Evolutionary conservation across 2,329 filamentous ascomycete species (phyloP), one percentile per base, ranked within the genome.

Genomic region (Penicillium griseofulvum): DNA sequence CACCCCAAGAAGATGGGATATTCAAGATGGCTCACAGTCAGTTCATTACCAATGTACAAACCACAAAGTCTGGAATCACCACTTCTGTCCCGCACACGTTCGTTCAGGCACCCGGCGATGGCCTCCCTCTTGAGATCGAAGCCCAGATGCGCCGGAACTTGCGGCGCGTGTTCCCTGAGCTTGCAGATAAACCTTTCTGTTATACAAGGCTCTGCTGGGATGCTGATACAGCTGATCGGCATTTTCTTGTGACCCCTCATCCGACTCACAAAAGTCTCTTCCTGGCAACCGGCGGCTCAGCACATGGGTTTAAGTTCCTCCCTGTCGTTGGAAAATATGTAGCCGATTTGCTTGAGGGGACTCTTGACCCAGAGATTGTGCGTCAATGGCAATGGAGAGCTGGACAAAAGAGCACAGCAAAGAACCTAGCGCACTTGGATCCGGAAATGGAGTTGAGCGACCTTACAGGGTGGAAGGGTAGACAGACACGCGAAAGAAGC

Each of bases 391-490:
- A 54, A 19, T 60, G 58, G 55, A 46, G 58, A 1, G 58, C 49
- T 6, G 55, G 57, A 0, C 56, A 63, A 31, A 29, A 55, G 12
- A 28, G 57, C 5, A 56, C 54, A 7, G 52, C 54, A 1, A 65
- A 59, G 49, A 56, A 64, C 37, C 48, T 67, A 6, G 65, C 65
- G 16, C 65, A 67, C 54, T 48, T 66, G 55, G 63, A 67, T 38
- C 60, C 63, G 3, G 65, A 67, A 26, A 43, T 63, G 39, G 62
- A 67, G 44, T 37, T 67, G 44, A 26, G 16, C 4, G 58, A 61
- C 37, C 50, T 67, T 42, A 59, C 56, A 1, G 65, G 64, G 10
- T 66, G 63, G 64, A 58, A 51, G 37, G 61, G 58, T 5, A 37
- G 63, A 39, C 58, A 57, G n/a, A 48, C 31, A 11, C 54, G 51